Evolutionary conservation across 192 early-diverging fungal species (phyloP).

Genomic region (Borealophlyctis nickersoniae): DNA sequence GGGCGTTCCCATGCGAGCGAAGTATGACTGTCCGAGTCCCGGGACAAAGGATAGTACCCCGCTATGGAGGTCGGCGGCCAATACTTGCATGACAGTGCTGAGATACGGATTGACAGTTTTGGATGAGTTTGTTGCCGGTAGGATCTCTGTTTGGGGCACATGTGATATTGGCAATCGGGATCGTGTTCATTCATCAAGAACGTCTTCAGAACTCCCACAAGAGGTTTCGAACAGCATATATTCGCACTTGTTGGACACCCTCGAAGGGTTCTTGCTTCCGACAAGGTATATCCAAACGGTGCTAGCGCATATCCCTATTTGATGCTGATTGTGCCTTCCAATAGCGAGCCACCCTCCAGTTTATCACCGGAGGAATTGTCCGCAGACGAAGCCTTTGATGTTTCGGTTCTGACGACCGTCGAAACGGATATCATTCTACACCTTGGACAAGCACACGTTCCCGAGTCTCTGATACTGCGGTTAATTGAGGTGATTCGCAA

Average conservation of each 20-base stretch:
- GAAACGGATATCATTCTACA: slow-evolving; percentile 66
- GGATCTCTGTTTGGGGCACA: slow-evolving; percentile 1
- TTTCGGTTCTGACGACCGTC: slow-evolving; percentile 61
- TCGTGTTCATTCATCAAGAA: slow-evolving; percentile 13
- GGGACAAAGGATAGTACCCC: slow-evolving; percentile 65
- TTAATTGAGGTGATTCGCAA: slow-evolving; percentile 56
- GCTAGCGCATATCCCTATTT: not conserved
- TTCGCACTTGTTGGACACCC: slow-evolving; percentile 53
- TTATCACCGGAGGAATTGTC: slow-evolving; percentile 61
- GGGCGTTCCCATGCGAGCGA: slow-evolving; percentile 69
- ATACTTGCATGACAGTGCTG: slow-evolving; percentile 56
- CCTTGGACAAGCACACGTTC: slow-evolving; percentile 63
- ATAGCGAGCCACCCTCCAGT: slow-evolving; percentile 45
- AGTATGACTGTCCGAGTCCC: slow-evolving; percentile 73
- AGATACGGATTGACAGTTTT: slow-evolving; percentile 38
- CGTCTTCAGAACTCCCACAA: slow-evolving; percentile 45
- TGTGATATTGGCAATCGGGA: slow-evolving; percentile 5
- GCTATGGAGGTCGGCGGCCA: slow-evolving; percentile 70
- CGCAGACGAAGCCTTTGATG: slow-evolving; percentile 71
- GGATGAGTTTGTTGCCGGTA: slow-evolving; percentile 19
- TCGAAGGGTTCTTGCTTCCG: slow-evolving; percentile 59
- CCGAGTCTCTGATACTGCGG: slow-evolving; percentile 50
- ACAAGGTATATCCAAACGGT: slow-evolving; percentile 43
- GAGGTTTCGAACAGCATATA: slow-evolving; percentile 53
- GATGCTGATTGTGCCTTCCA: not conserved